Evolutionary conservation across 2,329 filamentous ascomycete species (phyloP).

Genomic region (Curvularia eragrostidis): DNA sequence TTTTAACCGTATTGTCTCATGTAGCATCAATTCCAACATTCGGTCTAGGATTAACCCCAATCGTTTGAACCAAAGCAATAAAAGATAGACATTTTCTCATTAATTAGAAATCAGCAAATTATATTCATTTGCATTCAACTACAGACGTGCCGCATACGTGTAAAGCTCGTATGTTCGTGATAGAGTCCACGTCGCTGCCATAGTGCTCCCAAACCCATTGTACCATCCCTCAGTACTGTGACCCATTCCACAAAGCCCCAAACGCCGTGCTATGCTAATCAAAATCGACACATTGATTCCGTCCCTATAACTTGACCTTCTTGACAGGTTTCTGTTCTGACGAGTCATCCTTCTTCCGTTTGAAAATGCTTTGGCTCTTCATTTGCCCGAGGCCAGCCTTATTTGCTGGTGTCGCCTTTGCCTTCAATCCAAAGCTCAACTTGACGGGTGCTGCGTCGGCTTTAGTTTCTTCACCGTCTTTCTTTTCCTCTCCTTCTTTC

Average conservation of each 20-base stretch:
- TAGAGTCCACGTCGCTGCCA: background rate
- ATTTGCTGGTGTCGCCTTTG: slow-evolving; percentile 25
- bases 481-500: slow-evolving; percentile 84
- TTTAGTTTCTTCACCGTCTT: slow-evolving; percentile 50
- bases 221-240: background rate
- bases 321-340: slow-evolving; percentile 40
- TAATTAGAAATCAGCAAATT: background rate
- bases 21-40: background rate
- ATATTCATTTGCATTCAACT: background rate
- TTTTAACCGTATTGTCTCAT: too few relatives aligned
- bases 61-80: background rate
- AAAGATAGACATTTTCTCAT: background rate
- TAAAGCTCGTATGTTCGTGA: background rate
- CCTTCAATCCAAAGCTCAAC: slow-evolving; percentile 29
- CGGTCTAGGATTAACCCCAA: background rate
- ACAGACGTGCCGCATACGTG: background rate
- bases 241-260: background rate
- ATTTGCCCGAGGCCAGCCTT: slow-evolving; percentile 41
- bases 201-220: background rate
- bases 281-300: background rate
- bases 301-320: slow-evolving; percentile 41
- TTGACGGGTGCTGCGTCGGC: slow-evolving; percentile 37
- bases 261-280: slow-evolving; percentile 35
- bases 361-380: slow-evolving; percentile 49
- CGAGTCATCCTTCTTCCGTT: slow-evolving; percentile 40